A percentile compares a stretch with the other conserved stretches of the same genome.
These are phyloP conservation scores for Phialophora macrospora DNA, from an alignment of 2,329 filamentous ascomycete genomes.

Conservation along the genomic window DNA sequence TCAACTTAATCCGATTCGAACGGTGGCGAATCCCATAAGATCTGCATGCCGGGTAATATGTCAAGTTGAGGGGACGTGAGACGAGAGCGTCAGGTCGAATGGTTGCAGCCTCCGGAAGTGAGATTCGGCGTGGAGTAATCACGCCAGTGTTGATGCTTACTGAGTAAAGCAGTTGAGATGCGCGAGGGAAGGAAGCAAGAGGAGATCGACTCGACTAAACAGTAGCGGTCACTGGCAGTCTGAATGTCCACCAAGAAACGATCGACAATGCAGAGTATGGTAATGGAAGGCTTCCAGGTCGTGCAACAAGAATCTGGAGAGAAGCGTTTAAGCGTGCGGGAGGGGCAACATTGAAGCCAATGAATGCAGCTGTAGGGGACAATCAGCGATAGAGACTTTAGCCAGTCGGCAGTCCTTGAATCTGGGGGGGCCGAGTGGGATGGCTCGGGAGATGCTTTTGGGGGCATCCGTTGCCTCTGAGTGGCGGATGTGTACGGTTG, in stretches of 20 bases:
- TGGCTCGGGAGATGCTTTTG: conserved; percentile 2
- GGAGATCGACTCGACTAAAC: background rate
- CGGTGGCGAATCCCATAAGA: conserved; percentile 13
- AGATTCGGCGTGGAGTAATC: background rate
- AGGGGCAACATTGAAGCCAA: conserved; percentile 12
- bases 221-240: conserved; percentile 7
- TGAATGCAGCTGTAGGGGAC: background rate
- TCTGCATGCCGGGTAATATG: conserved; percentile 13
- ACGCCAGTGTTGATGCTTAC: background rate
- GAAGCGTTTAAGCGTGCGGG: conserved; percentile 14
- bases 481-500: background rate
- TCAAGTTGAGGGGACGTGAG: conserved; percentile 1
- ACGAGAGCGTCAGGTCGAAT: background rate
- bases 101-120: background rate
- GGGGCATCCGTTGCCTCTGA: background rate
- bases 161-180: background rate
- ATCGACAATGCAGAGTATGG: conserved; percentile 22
- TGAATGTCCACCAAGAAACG: conserved; percentile 10
- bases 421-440: conserved; percentile 1
- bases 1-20: conserved; percentile 12
- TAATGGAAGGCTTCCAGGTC: conserved; percentile 18
- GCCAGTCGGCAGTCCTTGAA: conserved; percentile 11
- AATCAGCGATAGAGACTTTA: background rate
- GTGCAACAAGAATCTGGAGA: conserved; percentile 10
- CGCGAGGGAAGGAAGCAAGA: conserved; percentile 3